Conservation (phyloP, 2,329 filamentous ascomycete species). For the Colletotrichum tropicicola region DNA sequence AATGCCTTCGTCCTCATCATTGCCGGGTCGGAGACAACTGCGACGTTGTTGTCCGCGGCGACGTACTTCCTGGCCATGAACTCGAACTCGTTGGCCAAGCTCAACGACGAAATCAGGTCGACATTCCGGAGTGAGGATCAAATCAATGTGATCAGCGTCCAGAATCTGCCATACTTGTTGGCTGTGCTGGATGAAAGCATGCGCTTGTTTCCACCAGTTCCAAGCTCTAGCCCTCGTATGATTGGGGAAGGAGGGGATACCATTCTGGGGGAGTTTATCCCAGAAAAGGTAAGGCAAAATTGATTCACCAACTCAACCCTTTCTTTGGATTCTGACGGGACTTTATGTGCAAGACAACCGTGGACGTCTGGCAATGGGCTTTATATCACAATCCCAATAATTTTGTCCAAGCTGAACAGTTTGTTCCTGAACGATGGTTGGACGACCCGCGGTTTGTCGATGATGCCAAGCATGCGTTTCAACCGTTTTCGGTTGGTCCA, state of each 20-base stretch:
- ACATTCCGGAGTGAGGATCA: conserved; percentile 42
- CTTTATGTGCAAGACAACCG: conserved; percentile 42
- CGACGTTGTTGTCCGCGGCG: conserved; percentile 37
- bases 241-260: conserved; percentile 40
- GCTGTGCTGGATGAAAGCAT: conserved; percentile 52
- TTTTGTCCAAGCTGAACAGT: conserved; percentile 54
- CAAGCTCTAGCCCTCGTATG: conserved; percentile 36
- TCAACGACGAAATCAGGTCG: conserved; percentile 47
- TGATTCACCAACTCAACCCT: too few relatives aligned
- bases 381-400: conserved; percentile 50
- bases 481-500: conserved; percentile 40
- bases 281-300: conserved; percentile 37
- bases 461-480: conserved; percentile 34
- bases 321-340: rapidly evolving
- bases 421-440: conserved; percentile 50
- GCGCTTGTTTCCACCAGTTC: conserved; percentile 45
- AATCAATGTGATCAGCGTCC: conserved; percentile 42
- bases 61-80: conserved; percentile 39
- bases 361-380: conserved; percentile 54
- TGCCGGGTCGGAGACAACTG: conserved; percentile 44
- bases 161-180: conserved; percentile 45
- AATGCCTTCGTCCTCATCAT: conserved; percentile 34
- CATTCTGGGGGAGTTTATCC: conserved; percentile 41
- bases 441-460: conserved; percentile 25
- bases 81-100: conserved; percentile 36